Percentiles rank a stretch among this genome's conserved stretches.
Conservation (phyloP, 768 basidiomycete genomes). For the Boletellus emodensis region DNA sequence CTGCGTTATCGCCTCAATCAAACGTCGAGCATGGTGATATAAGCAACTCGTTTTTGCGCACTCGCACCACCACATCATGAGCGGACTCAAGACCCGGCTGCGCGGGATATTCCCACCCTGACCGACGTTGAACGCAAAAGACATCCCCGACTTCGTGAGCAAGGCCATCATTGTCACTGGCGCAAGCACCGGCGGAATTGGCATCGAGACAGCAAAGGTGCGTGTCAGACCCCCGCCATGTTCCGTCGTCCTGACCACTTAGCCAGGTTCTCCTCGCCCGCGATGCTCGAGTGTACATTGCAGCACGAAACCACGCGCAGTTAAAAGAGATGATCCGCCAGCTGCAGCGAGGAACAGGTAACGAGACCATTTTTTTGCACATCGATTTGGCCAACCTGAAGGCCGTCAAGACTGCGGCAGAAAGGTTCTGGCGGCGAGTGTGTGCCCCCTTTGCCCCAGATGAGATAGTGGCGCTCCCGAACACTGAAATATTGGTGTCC, state of each 20-base stretch:
- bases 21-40: no score
- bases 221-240: neutral
- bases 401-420: constrained; percentile 32
- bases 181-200: constrained; percentile 31
- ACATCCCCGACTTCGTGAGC: constrained; percentile 34
- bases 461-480: no score
- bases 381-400: constrained; percentile 38
- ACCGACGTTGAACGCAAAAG: constrained; percentile 25
- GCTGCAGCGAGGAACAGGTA: constrained; percentile 32
- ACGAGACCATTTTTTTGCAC: constrained; percentile 30
- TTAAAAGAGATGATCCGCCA: constrained; percentile 28
- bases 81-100: neutral
- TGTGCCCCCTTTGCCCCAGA: neutral
- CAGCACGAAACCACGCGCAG: constrained; percentile 23
- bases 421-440: constrained; percentile 27
- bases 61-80: neutral
- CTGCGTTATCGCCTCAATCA: no score
- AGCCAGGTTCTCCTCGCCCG: constrained; percentile 24
- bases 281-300: constrained; percentile 37
- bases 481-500: no score
- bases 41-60: neutral
- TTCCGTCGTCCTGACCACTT: neutral
- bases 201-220: constrained; percentile 25
- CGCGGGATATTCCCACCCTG: constrained; percentile 18
- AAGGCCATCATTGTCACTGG: constrained; percentile 36